Evolutionary conservation across 345 rosid genomes (phyloP).

Genomic region (Eucalyptus viminalis): DNA sequence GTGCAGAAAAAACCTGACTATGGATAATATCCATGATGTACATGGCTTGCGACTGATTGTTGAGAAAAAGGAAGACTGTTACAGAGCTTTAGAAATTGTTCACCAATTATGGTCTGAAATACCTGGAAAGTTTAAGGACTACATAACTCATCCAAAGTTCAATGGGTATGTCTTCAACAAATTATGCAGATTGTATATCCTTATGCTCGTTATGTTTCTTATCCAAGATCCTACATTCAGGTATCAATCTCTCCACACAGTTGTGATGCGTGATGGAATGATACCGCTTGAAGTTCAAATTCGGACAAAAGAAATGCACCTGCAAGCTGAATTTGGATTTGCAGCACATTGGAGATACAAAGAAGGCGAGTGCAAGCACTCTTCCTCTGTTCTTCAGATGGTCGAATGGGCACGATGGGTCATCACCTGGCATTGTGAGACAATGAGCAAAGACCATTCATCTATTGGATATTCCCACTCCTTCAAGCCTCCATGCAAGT

Average conservation of each 20-base stretch:
- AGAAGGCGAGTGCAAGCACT: constrained; percentile 74
- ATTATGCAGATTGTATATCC: not conserved
- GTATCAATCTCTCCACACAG: constrained; percentile 84
- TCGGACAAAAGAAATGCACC: constrained; percentile 90
- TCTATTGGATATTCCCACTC: constrained; percentile 32
- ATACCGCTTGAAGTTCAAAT: constrained; percentile 93
- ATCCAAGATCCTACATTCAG: constrained; percentile 8
- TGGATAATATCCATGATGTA: constrained; percentile 92
- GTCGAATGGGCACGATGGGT: constrained; percentile 99
- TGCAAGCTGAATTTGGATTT: constrained; percentile 93
- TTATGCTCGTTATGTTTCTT: not conserved
- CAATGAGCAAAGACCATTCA: constrained; percentile 51
- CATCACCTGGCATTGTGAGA: constrained; percentile 87
- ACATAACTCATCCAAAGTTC: constrained; percentile 66
- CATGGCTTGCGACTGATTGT: constrained; percentile 88
- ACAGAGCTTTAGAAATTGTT: constrained; percentile 59
- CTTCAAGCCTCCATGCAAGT: constrained; percentile 59
- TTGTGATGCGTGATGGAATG: constrained; percentile 61
- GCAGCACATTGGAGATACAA: constrained; percentile 99
- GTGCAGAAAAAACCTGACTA: constrained; percentile 73
- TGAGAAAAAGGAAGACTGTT: constrained; percentile 71
- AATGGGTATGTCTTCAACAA: constrained; percentile 49
- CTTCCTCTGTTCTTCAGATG: constrained; percentile 87
- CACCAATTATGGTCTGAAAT: constrained; percentile 82
- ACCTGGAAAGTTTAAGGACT: constrained; percentile 87